phyloP scores from a whole-genome alignment of 371 early-diverging fungal species.

The Capillidium rhysosporum region DNA sequence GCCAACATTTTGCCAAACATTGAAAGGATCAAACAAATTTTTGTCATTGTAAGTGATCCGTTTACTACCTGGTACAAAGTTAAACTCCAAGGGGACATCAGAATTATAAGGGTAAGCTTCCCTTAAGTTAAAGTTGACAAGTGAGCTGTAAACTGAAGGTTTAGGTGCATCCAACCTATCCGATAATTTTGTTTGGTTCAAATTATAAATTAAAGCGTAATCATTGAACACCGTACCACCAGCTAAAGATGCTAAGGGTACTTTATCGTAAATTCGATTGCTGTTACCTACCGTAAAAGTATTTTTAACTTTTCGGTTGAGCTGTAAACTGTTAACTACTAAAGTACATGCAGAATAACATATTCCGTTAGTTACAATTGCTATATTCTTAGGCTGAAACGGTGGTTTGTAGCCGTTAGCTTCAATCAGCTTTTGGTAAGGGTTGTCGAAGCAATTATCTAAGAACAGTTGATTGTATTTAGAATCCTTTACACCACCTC shows the following conservation, averaged over 20 bases:
- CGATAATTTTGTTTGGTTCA: neutral
- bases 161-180: neutral
- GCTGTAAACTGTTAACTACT: neutral
- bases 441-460: neutral
- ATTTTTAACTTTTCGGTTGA: neutral
- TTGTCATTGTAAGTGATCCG: neutral
- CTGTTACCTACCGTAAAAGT: neutral
- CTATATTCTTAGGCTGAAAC: neutral
- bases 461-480: neutral
- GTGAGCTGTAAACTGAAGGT: neutral
- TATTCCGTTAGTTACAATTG: neutral
- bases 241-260: neutral
- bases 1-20: neutral
- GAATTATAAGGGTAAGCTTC: neutral
- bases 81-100: neutral
- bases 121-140: neutral
- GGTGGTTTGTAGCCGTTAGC: neutral
- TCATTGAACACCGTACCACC: slow-evolving; percentile 2
- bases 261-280: neutral
- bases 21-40: neutral
- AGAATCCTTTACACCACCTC: neutral
- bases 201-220: neutral
- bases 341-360: slow-evolving; percentile 4
- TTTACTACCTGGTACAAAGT: neutral
- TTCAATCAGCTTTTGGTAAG: neutral